Conservation (phyloP, 2,329 filamentous ascomycete species). For the Dothideomycetes sp. region DNA sequence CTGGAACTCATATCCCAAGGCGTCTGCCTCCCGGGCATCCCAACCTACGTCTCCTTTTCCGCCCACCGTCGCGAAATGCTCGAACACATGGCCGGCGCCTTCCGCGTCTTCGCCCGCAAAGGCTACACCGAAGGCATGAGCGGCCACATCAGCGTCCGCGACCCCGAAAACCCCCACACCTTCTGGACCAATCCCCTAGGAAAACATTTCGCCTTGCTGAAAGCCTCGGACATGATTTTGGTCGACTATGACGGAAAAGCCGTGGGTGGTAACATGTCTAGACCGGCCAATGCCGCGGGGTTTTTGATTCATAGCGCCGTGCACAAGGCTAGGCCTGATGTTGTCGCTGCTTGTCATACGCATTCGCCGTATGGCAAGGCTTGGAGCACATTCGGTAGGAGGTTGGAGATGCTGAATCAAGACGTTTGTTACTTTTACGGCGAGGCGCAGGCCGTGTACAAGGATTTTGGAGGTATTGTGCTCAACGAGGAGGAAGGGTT, state of each 20-base stretch:
- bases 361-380: constrained; percentile 59
- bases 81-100: constrained; percentile 56
- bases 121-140: constrained; percentile 61
- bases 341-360: constrained; percentile 59
- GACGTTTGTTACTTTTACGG: constrained; percentile 57
- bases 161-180: constrained; percentile 50
- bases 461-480: constrained; percentile 55
- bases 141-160: constrained; percentile 59
- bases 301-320: constrained; percentile 62
- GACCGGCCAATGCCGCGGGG: constrained; percentile 57
- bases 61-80: constrained; percentile 56
- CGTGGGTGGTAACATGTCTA: constrained; percentile 51
- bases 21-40: constrained; percentile 43
- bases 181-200: constrained; percentile 65
- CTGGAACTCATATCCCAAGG: constrained; percentile 38
- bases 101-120: constrained; percentile 57
- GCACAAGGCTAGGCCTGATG: constrained; percentile 57
- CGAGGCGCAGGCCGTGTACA: constrained; percentile 45
- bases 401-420: constrained; percentile 62
- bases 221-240: constrained; percentile 58
- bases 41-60: constrained; percentile 44
- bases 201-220: constrained; percentile 55
- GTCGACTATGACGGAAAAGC: constrained; percentile 55
- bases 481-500: constrained; percentile 55
- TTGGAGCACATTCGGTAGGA: constrained; percentile 55